Evolutionary conservation across 2,329 filamentous ascomycete species (phyloP), one percentile per base, ranked within the genome.

Genomic region (Domatiomyces catenatus): DNA sequence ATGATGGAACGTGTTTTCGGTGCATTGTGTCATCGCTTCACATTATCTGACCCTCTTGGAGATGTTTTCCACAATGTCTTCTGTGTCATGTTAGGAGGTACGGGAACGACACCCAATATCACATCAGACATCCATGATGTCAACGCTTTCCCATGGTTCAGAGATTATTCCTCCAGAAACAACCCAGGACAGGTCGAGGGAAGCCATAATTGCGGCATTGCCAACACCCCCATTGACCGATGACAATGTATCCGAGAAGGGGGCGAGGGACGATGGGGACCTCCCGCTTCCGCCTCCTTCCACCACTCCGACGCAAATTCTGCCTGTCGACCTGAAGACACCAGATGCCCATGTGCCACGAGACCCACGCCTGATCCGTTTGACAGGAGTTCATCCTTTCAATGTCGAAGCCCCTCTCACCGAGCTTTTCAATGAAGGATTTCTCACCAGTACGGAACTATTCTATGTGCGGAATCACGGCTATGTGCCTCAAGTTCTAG

Each of bases 401-500:
- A 95, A 95, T 60, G 83, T 85, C 47, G 89, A 95, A 67, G 77
- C 89, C 8, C 88, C 89, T 0, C 69, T 95, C 7, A 85, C 79
- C 50, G 79, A 80, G 15, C 71, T 94, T 1, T 94, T 81, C 66
- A 76, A 90, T 52, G 73, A 80, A 61, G 68, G 89, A 0, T 94
- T 94, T 62, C 70, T 95, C 39, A 95, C 88, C 0, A 86, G 82
- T 42, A 84, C 87, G 10, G 84, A 94, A 59, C 71, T 95, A 1
- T 92, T 94, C 67, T 95, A 93, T 64, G 89, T 95, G 7, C 75
- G 89, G 36, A 95, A 94, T 61, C 89, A 95, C 70, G 89, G 89
- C 12, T 71, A 80, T 0, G 88, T 94, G 6, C 89, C 88, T 1
- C 70, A 77, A 50, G 84, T 92, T 17, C 72, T 75, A 7, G 85